A percentile compares a stretch with the other conserved stretches of the same genome.
These are phyloP conservation scores for Volutella citrinella DNA, from an alignment of 2,329 filamentous ascomycete genomes.

Conservation along the genomic window DNA sequence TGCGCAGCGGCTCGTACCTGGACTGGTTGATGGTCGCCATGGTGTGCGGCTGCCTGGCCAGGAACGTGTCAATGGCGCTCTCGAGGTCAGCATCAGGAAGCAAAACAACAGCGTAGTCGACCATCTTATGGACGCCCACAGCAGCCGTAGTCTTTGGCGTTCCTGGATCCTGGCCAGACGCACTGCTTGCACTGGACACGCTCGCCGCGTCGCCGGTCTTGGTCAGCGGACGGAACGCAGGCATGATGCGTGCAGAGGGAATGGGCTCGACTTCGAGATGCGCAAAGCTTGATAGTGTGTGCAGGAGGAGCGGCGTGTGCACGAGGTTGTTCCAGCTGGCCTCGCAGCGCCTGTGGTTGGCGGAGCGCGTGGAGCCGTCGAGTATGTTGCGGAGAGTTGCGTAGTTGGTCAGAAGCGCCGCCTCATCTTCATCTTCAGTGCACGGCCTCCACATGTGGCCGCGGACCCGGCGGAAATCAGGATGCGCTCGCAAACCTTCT, in stretches of 20 bases:
- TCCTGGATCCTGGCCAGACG: too few species aligned
- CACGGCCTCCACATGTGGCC: conserved; percentile 4
- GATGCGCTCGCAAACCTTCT: not conserved
- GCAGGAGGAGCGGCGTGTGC: conserved; percentile 5
- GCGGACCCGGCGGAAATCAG: not conserved
- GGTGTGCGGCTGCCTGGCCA: not conserved
- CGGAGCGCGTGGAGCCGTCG: conserved; percentile 4
- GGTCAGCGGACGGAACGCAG: conserved; percentile 4
- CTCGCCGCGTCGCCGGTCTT: conserved; percentile 1
- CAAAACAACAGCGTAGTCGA: conserved; percentile 10
- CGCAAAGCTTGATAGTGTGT: not conserved
- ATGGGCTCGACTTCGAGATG: conserved; percentile 7
- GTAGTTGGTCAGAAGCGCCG: too few species aligned
- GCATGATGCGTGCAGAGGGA: conserved; percentile 7
- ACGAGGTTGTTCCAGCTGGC: conserved; percentile 9
- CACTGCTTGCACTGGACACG: not conserved
- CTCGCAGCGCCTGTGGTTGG: conserved; percentile 4
- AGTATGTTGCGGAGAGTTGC: not conserved
- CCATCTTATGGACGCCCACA: conserved; percentile 10
- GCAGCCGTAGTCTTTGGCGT: not conserved
- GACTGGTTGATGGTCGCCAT: conserved; percentile 8
- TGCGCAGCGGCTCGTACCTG: conserved; percentile 2
- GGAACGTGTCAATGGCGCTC: too few species aligned
- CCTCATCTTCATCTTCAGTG: not conserved
- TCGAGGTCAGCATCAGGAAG: not conserved